These are phyloP conservation scores for Pyrenula massariospora DNA, from an alignment of 495 filamentous ascomycete species.

Conservation along the genomic window DNA sequence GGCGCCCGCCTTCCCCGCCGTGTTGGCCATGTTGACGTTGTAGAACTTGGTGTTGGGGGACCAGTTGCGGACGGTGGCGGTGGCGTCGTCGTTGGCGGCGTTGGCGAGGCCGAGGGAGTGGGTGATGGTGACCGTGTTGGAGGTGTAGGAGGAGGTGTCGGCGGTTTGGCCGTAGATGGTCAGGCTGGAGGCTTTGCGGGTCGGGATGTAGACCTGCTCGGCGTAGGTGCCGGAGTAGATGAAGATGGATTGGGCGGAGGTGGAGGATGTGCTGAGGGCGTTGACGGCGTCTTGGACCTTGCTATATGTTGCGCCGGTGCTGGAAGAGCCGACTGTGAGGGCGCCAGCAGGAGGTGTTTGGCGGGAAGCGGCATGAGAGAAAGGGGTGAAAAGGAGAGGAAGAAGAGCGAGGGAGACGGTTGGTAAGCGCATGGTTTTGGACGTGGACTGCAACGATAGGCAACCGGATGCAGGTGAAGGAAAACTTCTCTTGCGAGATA, in stretches of 20 bases:
- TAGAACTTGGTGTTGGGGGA: slow-evolving; percentile 41
- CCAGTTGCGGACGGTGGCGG: slow-evolving; percentile 43
- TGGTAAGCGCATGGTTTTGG: background rate
- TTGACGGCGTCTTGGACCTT: slow-evolving; percentile 46
- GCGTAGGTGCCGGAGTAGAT: slow-evolving; percentile 43
- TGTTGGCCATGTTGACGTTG: slow-evolving; percentile 52
- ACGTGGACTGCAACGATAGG: background rate
- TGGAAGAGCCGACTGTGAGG: background rate
- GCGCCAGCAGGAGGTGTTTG: background rate
- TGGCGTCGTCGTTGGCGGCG: slow-evolving; percentile 24
- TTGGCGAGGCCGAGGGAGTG: slow-evolving; percentile 26
- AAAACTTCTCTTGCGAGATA: background rate
- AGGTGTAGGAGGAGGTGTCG: slow-evolving; percentile 39
- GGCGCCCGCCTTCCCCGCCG: slow-evolving; percentile 31
- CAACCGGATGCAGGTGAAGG: background rate
- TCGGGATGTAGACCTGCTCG: slow-evolving; percentile 45
- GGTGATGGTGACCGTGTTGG: slow-evolving; percentile 50
- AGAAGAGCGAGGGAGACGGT: background rate
- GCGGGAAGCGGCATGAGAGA: background rate
- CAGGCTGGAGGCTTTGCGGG: slow-evolving; percentile 30
- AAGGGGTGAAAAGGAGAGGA: background rate
- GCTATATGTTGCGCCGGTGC: background rate
- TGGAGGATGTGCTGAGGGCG: slow-evolving; percentile 34
- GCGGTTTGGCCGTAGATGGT: slow-evolving; percentile 51
- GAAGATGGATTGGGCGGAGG: slow-evolving; percentile 47